Evolutionary conservation across 495 filamentous ascomycete species (phyloP), one percentile per base, ranked within the genome.

Genomic region (Talaromyces nanjingensis): DNA sequence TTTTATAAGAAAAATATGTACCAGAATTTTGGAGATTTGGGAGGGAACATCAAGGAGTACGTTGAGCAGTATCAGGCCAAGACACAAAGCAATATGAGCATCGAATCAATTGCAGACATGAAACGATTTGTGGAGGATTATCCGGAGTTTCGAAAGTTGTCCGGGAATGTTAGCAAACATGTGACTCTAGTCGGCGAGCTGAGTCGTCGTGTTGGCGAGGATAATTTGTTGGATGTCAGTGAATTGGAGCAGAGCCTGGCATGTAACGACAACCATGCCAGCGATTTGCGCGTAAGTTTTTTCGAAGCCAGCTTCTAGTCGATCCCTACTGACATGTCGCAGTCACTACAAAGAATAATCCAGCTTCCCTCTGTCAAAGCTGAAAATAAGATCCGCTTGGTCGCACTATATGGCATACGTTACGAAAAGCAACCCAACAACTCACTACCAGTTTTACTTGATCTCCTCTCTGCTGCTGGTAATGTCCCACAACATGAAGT

Each of bases 1-100:
- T 98, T 98, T 78, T 98, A 98, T 78, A 97, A 97, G 77, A 97
- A 96, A 78, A 98, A 98, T 73, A 98, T 98, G 96, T 98, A 92
- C 69, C 87, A 96, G 68, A 98, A 98, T 69, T 98, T 98, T 73
- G 94, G 94, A 49, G 94, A 98, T 66, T 83, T 98, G 20, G 94
- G 94, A 22, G 91, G 94, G 60, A 98, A 96, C 71, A 97, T 97
- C 73, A 98, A 98, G 72, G 93, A 97, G 65, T 98, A 98, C 73
- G 94, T 98, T 64, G 91, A 96, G 72, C 94, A 97, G 66, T 98
- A 97, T 71, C 94, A 97, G 68, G 90, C 87, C 29, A 97, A 96
- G 73, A 96, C 92, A 11, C 89, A 96, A 70, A 94, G 85, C 66
- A 96, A 87, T 68, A 90, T 89, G 73, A 93, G 96, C 70, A 96